A percentile compares a stretch with the other conserved stretches of the same genome.
phyloP scores from a whole-genome alignment of 2,329 filamentous ascomycete species.

The Acephala macrosclerotiorum region DNA sequence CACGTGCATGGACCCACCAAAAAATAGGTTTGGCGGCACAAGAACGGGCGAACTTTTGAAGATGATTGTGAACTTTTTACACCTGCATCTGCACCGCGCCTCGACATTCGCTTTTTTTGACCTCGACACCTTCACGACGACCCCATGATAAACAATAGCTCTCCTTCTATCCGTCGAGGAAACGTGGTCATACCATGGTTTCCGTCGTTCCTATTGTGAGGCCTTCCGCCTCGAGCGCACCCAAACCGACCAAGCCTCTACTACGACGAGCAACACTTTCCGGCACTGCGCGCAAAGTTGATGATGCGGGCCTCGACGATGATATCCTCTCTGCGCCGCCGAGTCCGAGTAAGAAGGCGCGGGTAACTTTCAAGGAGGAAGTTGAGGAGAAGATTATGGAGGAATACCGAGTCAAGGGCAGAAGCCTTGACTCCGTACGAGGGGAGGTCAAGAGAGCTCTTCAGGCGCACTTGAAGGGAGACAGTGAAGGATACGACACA shows the following conservation, averaged over 20 bases:
- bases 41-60: neutral
- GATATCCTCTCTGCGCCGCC: constrained; percentile 35
- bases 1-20: neutral
- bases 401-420: constrained; percentile 36
- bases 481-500: constrained; percentile 67
- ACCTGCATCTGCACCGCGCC: neutral
- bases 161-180: constrained; percentile 16
- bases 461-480: constrained; percentile 62
- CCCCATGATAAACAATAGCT: constrained; percentile 26
- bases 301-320: constrained; percentile 38
- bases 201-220: constrained; percentile 32
- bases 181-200: constrained; percentile 34
- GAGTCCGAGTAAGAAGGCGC: constrained; percentile 40
- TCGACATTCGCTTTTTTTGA: neutral
- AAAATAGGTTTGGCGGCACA: neutral
- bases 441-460: constrained; percentile 49
- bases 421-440: constrained; percentile 38
- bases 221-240: constrained; percentile 20
- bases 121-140: neutral
- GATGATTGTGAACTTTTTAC: too few relatives aligned
- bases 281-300: constrained; percentile 39
- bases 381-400: constrained; percentile 45
- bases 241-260: constrained; percentile 41
- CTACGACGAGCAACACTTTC: constrained; percentile 39
- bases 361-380: constrained; percentile 44